Conservation (phyloP, 2,329 filamentous ascomycete genomes). For the Alternaria angustiovoidea region DNA sequence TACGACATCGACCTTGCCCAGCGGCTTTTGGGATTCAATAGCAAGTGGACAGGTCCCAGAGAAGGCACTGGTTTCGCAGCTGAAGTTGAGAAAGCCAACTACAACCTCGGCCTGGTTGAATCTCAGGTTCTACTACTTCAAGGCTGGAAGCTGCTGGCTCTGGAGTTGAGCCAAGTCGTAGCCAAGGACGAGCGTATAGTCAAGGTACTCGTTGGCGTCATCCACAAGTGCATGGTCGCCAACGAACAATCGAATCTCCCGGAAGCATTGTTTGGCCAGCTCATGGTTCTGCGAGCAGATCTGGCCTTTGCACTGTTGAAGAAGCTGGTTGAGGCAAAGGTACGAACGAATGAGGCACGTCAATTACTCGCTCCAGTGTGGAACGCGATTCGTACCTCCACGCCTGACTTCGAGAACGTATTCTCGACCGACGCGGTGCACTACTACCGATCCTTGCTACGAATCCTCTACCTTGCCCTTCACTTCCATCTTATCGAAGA, state of each 20-base stretch:
- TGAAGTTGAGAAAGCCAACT: conserved; percentile 87
- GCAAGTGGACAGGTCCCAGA: conserved; percentile 71
- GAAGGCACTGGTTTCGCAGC: conserved; percentile 74
- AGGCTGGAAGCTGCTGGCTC: conserved; percentile 86
- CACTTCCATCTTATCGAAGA: conserved; percentile 64
- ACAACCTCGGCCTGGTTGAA: conserved; percentile 90
- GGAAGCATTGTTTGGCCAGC: conserved; percentile 80
- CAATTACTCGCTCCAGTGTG: conserved; percentile 66
- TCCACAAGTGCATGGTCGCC: conserved; percentile 77
- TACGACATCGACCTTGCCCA: conserved; percentile 82
- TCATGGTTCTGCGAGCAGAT: conserved; percentile 79
- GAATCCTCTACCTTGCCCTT: conserved; percentile 83
- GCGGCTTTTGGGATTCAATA: conserved; percentile 77
- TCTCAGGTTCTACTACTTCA: conserved; percentile 87
- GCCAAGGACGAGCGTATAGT: conserved; percentile 65
- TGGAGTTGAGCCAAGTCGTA: conserved; percentile 78
- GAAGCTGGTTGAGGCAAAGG: conserved; percentile 69
- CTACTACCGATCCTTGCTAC: conserved; percentile 85
- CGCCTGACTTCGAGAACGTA: conserved; percentile 67
- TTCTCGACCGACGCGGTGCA: conserved; percentile 65
- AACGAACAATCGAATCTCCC: conserved; percentile 78
- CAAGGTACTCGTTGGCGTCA: conserved; percentile 75
- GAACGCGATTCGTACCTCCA: conserved; percentile 64
- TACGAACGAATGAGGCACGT: conserved; percentile 61
- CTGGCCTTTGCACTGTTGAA: conserved; percentile 85